Evolutionary conservation across 768 basidiomycete species (phyloP), one percentile per base, ranked within the genome.

Genomic region (Trametes meyenii): DNA sequence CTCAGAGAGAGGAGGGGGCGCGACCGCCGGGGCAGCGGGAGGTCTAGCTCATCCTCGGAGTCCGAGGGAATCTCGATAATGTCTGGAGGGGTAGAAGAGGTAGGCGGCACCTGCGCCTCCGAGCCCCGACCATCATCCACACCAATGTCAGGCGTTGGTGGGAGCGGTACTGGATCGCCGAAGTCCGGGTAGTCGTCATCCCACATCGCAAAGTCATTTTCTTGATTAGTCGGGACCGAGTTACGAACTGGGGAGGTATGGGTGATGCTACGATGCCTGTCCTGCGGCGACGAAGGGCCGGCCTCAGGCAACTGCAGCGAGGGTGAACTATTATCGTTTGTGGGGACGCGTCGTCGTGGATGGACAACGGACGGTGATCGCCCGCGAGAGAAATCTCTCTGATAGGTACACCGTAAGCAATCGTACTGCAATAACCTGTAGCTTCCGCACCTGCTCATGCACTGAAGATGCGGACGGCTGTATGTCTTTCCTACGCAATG

Each of bases 401-500:
- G 51, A 12, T 29, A 39, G n/a, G 19, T 2, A n/a, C 7, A 8
- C n/a, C 4, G 19, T 8, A 21, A 45, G 23, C 12, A 29, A 1
- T 21, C 21, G 29, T 33, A 33, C 29, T 8, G 29, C 29, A 8
- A 3, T 33, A 8, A 33, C 29, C 29, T 8, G 29, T 33, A 33
- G 8, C 29, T 8, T 33, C 29, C 29, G 29, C 29, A 63, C 59
- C 45, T 40, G 4, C 21, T 43, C 16, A 10, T 5, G 36, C 12
- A 36, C 8, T 19, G 33, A 42, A 2, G 38, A 38, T 5, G 19
- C 38, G 2, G 59, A 19, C 7, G 50, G 45, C 36, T 26, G 43
- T 19, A 63, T 5, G 16, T 63, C 55, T 35, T 62, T 53, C 45
- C 36, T 58, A 26, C 23, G 59, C 53, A 67, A 36, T 21, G 66